phyloP scores from a whole-genome alignment of 2,329 filamentous ascomycete species.

The Aspergillus fumigatiaffinis region DNA sequence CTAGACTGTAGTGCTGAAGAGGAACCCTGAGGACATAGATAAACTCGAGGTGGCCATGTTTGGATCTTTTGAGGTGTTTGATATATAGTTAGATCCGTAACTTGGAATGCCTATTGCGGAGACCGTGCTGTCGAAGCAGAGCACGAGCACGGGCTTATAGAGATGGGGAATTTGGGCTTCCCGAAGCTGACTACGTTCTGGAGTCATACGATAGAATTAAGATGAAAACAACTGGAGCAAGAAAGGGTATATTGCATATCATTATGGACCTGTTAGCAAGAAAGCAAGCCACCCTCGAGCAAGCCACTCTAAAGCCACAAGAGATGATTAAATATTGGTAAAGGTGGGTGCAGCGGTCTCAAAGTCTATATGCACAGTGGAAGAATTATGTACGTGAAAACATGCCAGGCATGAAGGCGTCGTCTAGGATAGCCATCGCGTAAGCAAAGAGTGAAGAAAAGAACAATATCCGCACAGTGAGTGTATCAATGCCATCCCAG shows the following conservation, averaged over 20 bases:
- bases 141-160: too few species aligned
- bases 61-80: too few species aligned
- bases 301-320: background rate
- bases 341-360: background rate
- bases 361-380: background rate
- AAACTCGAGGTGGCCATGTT: too few species aligned
- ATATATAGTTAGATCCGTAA: too few species aligned
- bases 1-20: too few species aligned
- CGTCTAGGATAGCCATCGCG: background rate
- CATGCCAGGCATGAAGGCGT: background rate
- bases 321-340: background rate
- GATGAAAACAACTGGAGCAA: background rate
- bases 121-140: too few species aligned
- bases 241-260: background rate
- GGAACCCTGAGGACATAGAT: too few species aligned
- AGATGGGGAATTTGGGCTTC: too few species aligned
- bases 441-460: background rate
- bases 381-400: background rate
- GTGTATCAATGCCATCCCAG: background rate
- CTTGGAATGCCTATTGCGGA: too few species aligned
- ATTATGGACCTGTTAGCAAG: background rate
- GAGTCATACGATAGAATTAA: background rate
- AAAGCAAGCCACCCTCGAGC: background rate
- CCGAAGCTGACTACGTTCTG: background rate
- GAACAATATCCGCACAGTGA: background rate